These are phyloP conservation scores for Lepraria neglecta DNA, from an alignment of 495 filamentous ascomycete genomes.

Conservation along the genomic window DNA sequence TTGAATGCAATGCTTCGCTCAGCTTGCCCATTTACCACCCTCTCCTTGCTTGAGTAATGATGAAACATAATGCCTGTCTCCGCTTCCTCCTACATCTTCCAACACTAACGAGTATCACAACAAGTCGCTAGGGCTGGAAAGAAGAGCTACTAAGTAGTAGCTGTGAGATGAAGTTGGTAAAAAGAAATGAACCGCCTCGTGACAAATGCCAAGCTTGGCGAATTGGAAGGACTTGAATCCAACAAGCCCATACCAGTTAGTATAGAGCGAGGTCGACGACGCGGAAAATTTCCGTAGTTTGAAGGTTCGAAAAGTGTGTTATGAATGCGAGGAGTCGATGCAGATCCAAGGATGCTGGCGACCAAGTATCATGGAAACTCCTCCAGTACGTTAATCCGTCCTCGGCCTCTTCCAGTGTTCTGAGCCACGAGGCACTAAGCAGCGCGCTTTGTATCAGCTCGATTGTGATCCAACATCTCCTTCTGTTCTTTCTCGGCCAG, in stretches of 20 bases:
- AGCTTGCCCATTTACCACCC: not conserved
- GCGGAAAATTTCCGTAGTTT: not conserved
- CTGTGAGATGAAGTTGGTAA: not conserved
- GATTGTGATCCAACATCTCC: slow-evolving; percentile 5
- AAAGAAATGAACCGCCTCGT: not conserved
- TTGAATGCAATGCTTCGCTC: not conserved
- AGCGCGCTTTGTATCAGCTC: slow-evolving; percentile 6
- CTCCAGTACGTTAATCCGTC: not conserved
- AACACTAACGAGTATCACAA: not conserved
- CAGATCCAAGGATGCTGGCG: not conserved
- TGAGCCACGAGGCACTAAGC: not conserved
- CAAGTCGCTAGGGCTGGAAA: not conserved
- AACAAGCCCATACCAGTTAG: not conserved
- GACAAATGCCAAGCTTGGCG: not conserved
- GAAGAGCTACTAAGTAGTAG: not conserved
- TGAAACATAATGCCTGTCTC: not conserved
- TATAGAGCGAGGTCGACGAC: not conserved
- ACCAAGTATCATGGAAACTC: not conserved
- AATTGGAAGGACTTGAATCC: not conserved
- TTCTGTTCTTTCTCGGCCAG: slow-evolving; percentile 6
- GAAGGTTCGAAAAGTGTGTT: not conserved
- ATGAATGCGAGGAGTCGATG: not conserved
- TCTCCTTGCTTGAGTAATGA: not conserved
- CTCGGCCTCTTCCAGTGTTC: not conserved
- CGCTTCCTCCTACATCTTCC: not conserved